A percentile compares a stretch with the other conserved stretches of the same genome.
Conservation (phyloP, 495 filamentous ascomycete species). For the Aspergillus asperescens region DNA sequence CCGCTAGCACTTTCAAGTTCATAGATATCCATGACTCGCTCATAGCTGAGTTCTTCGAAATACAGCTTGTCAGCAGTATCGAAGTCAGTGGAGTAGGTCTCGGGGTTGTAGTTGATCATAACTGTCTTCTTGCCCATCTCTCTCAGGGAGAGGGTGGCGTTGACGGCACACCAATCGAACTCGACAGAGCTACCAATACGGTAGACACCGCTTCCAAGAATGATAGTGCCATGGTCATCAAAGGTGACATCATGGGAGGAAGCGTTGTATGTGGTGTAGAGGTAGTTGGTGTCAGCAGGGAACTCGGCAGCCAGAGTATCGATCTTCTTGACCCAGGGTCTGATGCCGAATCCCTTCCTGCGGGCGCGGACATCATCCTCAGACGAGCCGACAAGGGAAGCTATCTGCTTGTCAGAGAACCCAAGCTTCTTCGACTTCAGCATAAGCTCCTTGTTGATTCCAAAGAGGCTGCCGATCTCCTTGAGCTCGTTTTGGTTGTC, state of each 20-base stretch:
- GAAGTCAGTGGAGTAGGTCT: slow-evolving; percentile 86
- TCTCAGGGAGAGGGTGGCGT: slow-evolving; percentile 77
- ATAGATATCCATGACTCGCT: slow-evolving; percentile 98
- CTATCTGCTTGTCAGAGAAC: slow-evolving; percentile 95
- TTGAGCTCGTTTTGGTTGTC: slow-evolving; percentile 82
- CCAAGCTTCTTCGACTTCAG: slow-evolving; percentile 93
- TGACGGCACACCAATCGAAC: slow-evolving; percentile 98
- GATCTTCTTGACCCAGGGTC: slow-evolving; percentile 93
- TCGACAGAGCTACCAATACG: slow-evolving; percentile 96
- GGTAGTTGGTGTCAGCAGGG: slow-evolving; percentile 94
- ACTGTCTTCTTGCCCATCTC: slow-evolving; percentile 95
- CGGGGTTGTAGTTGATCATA: slow-evolving; percentile 97
- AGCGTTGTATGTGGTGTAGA: slow-evolving; percentile 98
- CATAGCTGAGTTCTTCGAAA: slow-evolving; percentile 95
- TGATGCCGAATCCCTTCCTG: slow-evolving; percentile 78
- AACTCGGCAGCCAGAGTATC: slow-evolving; percentile 97
- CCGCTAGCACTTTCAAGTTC: slow-evolving; percentile 83
- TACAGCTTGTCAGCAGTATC: slow-evolving; percentile 93
- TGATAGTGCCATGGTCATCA: slow-evolving; percentile 84
- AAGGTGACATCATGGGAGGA: slow-evolving; percentile 93
- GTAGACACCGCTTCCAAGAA: slow-evolving; percentile 93
- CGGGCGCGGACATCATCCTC: slow-evolving; percentile 88
- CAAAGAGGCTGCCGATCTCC: slow-evolving; percentile 79
- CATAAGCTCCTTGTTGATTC: slow-evolving; percentile 79
- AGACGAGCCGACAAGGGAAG: slow-evolving; percentile 71